Base-by-base conservation (phyloP, 768 basidiomycete species). In the Butyriboletus loyo region DNA sequence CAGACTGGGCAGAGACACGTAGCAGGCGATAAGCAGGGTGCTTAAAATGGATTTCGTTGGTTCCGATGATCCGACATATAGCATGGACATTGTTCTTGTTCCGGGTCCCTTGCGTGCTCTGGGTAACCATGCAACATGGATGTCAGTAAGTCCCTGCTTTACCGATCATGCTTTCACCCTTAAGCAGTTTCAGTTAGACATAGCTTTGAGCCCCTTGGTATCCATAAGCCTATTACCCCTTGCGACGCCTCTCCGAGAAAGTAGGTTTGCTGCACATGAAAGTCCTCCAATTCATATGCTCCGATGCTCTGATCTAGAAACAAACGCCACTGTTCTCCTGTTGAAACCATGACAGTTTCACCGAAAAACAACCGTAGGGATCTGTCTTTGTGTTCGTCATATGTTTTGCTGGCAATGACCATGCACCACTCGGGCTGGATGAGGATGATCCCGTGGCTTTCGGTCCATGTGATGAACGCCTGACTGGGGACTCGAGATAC, bases 391-490 rank as follows among this genome's bases (percentile, higher is more conserved):
- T 30, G 24, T 30, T n/a, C 42, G 31, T 19, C 34, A 40, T 4
- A 27, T 17, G 28, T 17, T 34, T 39, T 32, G 57, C 31, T 50
- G 52, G 57, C 49, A 51, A 34, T 9, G 41, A 13, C 21, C 34
- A 35, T 47, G 27, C 40, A 37, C 13, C 14, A 15, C 13, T 37
- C 9, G 7, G 21, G 32, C 27, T 30, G 10, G 17, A 27, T 22
- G 17, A 34, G 2, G 10, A 13, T 43, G 31, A 4, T 50, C 36
- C 27, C 43, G 17, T 54, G 49, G 7, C 6, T 36, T 15, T 15
- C 7, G 11, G 3, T 14, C 48, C 51, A 53, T 24, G 43, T 43
- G 43, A 34, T 31, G 40, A 22, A 32, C 11, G 13, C 27, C 48
- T 19, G 32, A 43, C 5, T 28, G 30, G 32, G 27, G 32, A 14